Evolutionary conservation across 352 stramenopile species (phyloP), one percentile per base, ranked within the genome.

Genomic region (Pythium dissimile): DNA sequence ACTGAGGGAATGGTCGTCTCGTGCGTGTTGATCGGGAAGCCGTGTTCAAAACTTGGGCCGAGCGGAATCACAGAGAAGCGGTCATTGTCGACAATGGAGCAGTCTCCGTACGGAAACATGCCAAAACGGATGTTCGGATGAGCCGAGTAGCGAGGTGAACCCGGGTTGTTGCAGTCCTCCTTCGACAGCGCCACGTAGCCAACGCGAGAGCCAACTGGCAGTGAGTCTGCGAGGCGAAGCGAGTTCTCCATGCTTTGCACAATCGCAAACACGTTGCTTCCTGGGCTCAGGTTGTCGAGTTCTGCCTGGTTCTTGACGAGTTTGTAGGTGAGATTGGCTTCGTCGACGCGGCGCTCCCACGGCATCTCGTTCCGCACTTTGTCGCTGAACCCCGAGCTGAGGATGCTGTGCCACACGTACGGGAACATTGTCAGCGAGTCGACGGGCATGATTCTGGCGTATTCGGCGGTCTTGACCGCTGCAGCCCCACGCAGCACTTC

Each of bases 21-120:
- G 46, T 87, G 74, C 0, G 69, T 64, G 23, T 87, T 87, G 6
- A 75, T 61, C 0, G 77, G 77, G 50, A 85, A 87, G 0, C 75
- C 75, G 38, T 87, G 77, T 54, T 87, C 75, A 38, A 82, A 87
- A 47, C 75, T 87, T 3, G 74, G 74, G 2, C 77, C 77, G 0
- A 87, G 44, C 6, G 77, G 77, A 2, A 87, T 12, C 5, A 75
- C 66, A 0, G 61, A 56, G 45, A 87, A 84, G 18, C 77, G 74
- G 11, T 76, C 63, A 15, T 67, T 71, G 20, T 87, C 74, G 11
- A 85, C 66, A n/a, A 87, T 55, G 5, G 72, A 71, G 37, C 77
- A 87, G 57, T 87, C 77, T 13, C 77, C 77, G 47, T 85, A 87
- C n/a, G 77, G 74, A 3, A 87, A 54, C 20, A 87, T 43, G 0